Base-by-base conservation (phyloP, 2,329 filamentous ascomycete genomes). In the Aspergillus aculeatinus region DNA sequence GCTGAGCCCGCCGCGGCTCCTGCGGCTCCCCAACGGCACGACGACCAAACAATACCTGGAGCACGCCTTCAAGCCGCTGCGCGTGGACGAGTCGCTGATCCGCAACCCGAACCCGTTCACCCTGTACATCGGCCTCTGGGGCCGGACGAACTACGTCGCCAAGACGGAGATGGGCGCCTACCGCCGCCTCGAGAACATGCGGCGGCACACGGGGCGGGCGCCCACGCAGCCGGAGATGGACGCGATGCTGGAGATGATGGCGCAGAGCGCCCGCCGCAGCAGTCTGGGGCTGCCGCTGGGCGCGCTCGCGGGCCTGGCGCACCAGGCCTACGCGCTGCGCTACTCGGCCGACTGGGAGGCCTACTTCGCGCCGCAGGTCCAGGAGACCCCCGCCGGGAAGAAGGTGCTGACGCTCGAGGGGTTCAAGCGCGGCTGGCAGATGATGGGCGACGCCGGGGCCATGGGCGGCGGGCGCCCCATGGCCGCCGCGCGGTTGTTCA, bases 61-160 rank as follows among this genome's bases (percentile, higher is more conserved):
- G 16, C 39, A 44, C 14, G 16, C 5, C 14, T 47, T 74, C 48
- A 68, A 68, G 10, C 66, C 65, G 1, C 16, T 44, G 4, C 14
- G 14, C 5, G 39, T 19, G 5, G 39, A 44, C n/a, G 69, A 73
- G 10, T 55, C 68, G 21, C 60, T 71, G 49, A 56, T 63, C 2
- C 63, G 57, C 16, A 44, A 44, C 14, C 71, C 72, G 0, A 70
- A 71, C 49, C 58, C 58, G 2, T 65, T 74, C 52, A 68, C 67
- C 14, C 59, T 72, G 7, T 68, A 67, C 54, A 59, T 75, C 47
- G 67, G 70, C 19, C 74, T 73, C 54, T 60, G 66, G 42, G 68
- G 70, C 1, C 51, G 53, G 2, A 25, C 47, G 7, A 60, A 53
- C 48, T 76, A 70, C 65, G 58, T 65, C 23, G 48, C 35, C 9